A percentile compares a stretch with the other conserved stretches of the same genome.
Conservation (phyloP, 1,284 basidiomycete genomes). For the Moesziomyces globuligerus region DNA sequence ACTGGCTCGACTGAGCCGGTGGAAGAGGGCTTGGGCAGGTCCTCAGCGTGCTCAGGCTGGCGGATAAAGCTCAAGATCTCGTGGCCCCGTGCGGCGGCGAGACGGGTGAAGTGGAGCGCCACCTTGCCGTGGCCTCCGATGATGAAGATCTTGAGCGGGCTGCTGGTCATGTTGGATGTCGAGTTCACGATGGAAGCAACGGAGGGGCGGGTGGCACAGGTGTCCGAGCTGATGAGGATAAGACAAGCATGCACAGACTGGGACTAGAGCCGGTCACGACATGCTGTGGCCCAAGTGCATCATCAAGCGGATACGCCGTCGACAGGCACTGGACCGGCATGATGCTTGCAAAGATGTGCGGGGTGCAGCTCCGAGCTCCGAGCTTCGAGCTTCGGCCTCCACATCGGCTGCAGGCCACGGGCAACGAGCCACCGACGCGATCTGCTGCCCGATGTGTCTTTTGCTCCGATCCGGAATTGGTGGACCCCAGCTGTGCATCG, state of each 20-base stretch:
- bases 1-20: slow-evolving; percentile 70
- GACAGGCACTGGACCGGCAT: no score
- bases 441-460: neutral
- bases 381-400: no score
- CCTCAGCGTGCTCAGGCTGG: slow-evolving; percentile 44
- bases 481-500: neutral
- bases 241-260: no score
- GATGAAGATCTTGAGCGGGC: slow-evolving; percentile 48
- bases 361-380: no score
- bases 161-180: slow-evolving; percentile 13
- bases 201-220: no score
- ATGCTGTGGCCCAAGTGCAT: no score
- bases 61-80: slow-evolving; percentile 53
- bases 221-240: no score
- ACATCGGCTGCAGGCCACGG: no score
- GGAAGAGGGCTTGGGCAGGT: slow-evolving; percentile 33
- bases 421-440: no score
- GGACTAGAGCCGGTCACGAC: no score
- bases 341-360: no score
- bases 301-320: no score
- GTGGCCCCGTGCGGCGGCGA: slow-evolving; percentile 46
- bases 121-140: slow-evolving; percentile 57
- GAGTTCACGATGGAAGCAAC: neutral
- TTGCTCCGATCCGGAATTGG: neutral
- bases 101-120: slow-evolving; percentile 50